phyloP scores from a whole-genome alignment of 306 rosid species.

The Hippophae rhamnoides region DNA sequence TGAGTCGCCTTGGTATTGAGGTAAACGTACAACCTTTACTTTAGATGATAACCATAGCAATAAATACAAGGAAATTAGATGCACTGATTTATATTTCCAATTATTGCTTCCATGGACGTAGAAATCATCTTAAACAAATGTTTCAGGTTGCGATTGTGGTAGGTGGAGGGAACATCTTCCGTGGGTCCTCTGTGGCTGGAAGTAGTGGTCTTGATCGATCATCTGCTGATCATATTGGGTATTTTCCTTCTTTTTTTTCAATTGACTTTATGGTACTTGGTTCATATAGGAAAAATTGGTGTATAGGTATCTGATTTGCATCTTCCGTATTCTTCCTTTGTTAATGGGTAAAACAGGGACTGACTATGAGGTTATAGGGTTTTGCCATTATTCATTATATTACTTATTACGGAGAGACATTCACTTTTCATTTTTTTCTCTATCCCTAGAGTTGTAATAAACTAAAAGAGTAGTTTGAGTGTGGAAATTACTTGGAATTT shows the following conservation, averaged over 20 bases:
- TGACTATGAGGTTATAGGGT: too few relatives aligned
- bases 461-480: too few relatives aligned
- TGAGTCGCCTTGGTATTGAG: slow-evolving; percentile 95
- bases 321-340: background rate
- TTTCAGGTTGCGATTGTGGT: slow-evolving; percentile 94
- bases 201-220: slow-evolving; percentile 88
- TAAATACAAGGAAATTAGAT: background rate
- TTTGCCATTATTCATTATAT: too few relatives aligned
- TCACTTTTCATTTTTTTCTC: too few relatives aligned
- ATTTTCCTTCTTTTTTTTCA: slow-evolving; percentile 19
- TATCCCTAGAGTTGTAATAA: too few relatives aligned
- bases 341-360: too few relatives aligned
- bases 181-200: slow-evolving; percentile 92
- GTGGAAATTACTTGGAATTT: too few relatives aligned
- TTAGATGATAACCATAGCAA: slow-evolving; percentile 1
- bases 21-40: slow-evolving; percentile 24
- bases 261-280: background rate
- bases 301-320: background rate
- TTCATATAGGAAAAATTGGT: background rate
- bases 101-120: background rate
- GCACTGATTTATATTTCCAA: background rate
- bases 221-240: slow-evolving; percentile 97
- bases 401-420: too few relatives aligned
- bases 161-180: slow-evolving; percentile 95
- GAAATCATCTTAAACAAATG: slow-evolving; percentile 18